A percentile compares a stretch with the other conserved stretches of the same genome.
phyloP scores from a whole-genome alignment of 2,329 filamentous ascomycete species.

The Triangularia setosa region DNA sequence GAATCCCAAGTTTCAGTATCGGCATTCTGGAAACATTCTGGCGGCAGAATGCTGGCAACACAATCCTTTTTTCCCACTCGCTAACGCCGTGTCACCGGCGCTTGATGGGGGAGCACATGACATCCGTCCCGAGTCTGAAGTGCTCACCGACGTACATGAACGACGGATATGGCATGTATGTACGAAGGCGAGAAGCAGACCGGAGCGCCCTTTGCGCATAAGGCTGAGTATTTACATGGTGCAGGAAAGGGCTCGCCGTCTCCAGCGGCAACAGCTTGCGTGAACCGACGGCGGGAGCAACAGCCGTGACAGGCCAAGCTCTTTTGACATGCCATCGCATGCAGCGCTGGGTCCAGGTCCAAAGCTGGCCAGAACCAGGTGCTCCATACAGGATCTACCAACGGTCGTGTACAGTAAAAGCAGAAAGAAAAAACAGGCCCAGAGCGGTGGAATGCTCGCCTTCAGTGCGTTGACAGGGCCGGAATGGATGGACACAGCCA shows the following conservation, averaged over 20 bases:
- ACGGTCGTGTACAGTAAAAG: neutral
- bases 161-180: neutral
- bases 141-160: neutral
- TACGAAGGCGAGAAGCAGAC: neutral
- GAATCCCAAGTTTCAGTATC: slow-evolving; percentile 7
- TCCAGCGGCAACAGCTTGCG: neutral
- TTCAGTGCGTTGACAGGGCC: neutral
- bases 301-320: neutral
- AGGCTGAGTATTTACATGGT: slow-evolving; percentile 3
- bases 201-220: neutral
- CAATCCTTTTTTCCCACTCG: neutral
- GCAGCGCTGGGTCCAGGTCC: neutral
- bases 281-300: neutral
- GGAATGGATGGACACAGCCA: neutral
- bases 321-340: neutral
- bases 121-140: neutral
- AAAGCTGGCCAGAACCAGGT: neutral
- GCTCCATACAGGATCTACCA: neutral
- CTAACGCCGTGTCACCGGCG: slow-evolving; percentile 7
- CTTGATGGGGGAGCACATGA: neutral
- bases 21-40: slow-evolving; percentile 20
- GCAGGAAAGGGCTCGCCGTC: neutral
- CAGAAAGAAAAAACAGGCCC: neutral
- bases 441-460: neutral
- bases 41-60: neutral